phyloP scores from a whole-genome alignment of 2,329 filamentous ascomycete species.

The Ophiostoma sp. region DNA sequence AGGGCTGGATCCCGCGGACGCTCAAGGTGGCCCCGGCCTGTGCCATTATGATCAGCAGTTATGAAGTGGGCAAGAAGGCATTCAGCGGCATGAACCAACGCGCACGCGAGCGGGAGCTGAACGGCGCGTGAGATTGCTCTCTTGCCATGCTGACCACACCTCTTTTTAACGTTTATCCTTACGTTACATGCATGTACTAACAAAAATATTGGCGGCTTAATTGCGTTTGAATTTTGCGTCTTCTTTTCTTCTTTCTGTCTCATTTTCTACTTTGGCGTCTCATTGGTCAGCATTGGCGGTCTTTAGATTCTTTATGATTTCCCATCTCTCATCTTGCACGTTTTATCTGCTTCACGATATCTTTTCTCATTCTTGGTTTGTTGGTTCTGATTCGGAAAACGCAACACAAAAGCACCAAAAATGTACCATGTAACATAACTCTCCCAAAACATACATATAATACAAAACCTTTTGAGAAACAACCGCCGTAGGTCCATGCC shows the following conservation, averaged over 20 bases:
- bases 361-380: neutral
- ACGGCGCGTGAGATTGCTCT: neutral
- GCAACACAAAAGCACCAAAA: neutral
- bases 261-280: neutral
- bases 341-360: neutral
- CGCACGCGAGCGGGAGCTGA: slow-evolving; percentile 33
- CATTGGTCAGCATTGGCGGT: neutral
- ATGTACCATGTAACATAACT: neutral
- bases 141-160: neutral
- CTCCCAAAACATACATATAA: neutral
- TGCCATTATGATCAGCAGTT: slow-evolving; percentile 98
- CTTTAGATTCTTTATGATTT: slow-evolving; percentile 1
- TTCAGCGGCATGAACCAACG: slow-evolving; percentile 72
- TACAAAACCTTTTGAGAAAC: neutral
- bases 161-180: neutral
- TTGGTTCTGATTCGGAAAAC: neutral
- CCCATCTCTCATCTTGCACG: slow-evolving; percentile 8
- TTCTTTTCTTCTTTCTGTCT: neutral
- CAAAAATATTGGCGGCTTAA: neutral
- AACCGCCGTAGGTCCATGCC: neutral
- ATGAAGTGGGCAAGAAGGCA: slow-evolving; percentile 90
- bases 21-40: slow-evolving; percentile 95
- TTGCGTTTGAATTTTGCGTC: neutral
- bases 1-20: slow-evolving; percentile 86
- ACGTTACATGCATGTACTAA: neutral